Conservation (phyloP, 164 flowering plant genomes). For the Platanus orientalis region DNA sequence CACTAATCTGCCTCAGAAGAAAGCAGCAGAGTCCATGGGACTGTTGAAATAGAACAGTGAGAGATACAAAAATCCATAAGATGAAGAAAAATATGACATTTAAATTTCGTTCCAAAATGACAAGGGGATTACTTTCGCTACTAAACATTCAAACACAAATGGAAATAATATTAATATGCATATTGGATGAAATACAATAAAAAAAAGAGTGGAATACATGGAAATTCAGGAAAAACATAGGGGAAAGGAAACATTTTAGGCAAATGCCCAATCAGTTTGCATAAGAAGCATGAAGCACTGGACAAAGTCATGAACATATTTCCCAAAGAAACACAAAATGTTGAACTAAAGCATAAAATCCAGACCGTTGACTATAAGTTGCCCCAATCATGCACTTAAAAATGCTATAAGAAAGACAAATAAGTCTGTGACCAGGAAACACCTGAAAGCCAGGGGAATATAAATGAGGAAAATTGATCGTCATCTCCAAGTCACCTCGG, state of each 20-base stretch:
- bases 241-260: too few species aligned
- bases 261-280: too few species aligned
- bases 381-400: conserved; percentile 1
- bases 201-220: not conserved
- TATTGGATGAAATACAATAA: not conserved
- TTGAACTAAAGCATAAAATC: not conserved
- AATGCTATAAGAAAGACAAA: conserved; percentile 1
- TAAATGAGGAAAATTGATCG: conserved; percentile 62
- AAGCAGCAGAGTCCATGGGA: not conserved
- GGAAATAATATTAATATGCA: too few species aligned
- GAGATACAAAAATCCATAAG: not conserved
- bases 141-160: too few species aligned
- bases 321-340: not conserved
- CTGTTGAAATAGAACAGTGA: not conserved
- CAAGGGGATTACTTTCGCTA: too few species aligned
- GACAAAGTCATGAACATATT: too few species aligned
- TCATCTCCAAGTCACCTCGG: conserved; percentile 64
- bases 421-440: conserved; percentile 13
- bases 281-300: too few species aligned
- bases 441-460: conserved; percentile 86
- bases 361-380: not conserved
- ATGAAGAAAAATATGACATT: not conserved
- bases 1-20: not conserved
- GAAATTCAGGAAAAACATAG: too few species aligned
- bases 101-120: too few species aligned